Evolutionary conservation across 2,329 filamentous ascomycete species (phyloP), one percentile per base, ranked within the genome.

Genomic region (Kalaharituber pfeilii): DNA sequence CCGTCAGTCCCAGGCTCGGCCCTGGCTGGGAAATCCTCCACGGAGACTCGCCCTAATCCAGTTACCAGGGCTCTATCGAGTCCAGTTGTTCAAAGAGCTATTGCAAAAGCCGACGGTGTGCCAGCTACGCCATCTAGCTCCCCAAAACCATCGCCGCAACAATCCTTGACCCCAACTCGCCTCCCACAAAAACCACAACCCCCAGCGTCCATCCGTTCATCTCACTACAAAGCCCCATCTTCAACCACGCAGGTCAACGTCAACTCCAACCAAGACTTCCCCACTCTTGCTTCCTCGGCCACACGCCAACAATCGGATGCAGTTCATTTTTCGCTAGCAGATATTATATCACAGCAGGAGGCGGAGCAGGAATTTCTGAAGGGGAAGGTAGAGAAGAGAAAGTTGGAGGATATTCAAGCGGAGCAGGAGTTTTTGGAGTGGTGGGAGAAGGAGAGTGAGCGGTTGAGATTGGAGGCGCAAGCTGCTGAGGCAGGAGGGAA

Each of bases 371-470:
- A 86, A 55, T 77, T 79, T 18, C 80, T 93, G 57, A 82, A 79
- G 52, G 88, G 94, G 66, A 86, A 87, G 0, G 81, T 81, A 9
- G 85, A 87, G 1, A 95, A 94, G 69, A 78, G 89, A 54, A 91
- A 85, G 59, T 71, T 98, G 27, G 81, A 93, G 65, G 91, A 96
- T 59, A 98, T 98, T 56, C 91, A 98, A 67, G 80, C 91, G 60
- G 91, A 98, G 68, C 91, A 98, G 66, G 86, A 86, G 51, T 98
- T 98, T 66, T 86, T 95, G 66, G 81, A 93, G 66, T 94, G 88
- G 87, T 94, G 87, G 87, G 86, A 93, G 61, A 80, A 84, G 58
- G 88, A 94, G 67, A 86, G 81, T 63, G 75, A 75, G 56, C 75
- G 84, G 26, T 77, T 82, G 33, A 81, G 82, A 59, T 22, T 4